These are phyloP conservation scores for Boletus smithii DNA, from an alignment of 1,284 basidiomycete species.

Conservation along the genomic window DNA sequence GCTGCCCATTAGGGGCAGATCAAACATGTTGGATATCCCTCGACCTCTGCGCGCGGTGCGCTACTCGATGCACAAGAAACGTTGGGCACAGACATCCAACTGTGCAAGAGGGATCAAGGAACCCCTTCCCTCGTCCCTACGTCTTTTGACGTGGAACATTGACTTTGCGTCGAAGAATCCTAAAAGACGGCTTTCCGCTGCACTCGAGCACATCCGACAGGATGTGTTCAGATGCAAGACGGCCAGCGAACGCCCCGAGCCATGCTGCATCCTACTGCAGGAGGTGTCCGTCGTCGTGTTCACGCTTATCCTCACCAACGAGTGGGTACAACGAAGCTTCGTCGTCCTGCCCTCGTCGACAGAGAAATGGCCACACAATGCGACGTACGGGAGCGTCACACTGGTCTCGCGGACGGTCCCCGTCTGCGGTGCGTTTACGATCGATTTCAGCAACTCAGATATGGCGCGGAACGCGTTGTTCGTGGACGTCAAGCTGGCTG, in stretches of 20 bases:
- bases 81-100: slow-evolving; percentile 36
- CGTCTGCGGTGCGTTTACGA: slow-evolving; percentile 41
- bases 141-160: slow-evolving; percentile 66
- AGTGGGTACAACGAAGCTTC: slow-evolving; percentile 62
- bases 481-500: slow-evolving; percentile 50
- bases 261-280: slow-evolving; percentile 62
- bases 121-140: slow-evolving; percentile 42
- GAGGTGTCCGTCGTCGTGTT: slow-evolving; percentile 53
- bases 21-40: slow-evolving; percentile 28
- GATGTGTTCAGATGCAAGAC: slow-evolving; percentile 45
- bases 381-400: slow-evolving; percentile 60
- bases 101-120: slow-evolving; percentile 32
- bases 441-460: slow-evolving; percentile 48
- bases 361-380: slow-evolving; percentile 48
- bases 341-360: slow-evolving; percentile 49
- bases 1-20: slow-evolving; percentile 17
- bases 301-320: slow-evolving; percentile 44
- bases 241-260: slow-evolving; percentile 42
- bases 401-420: slow-evolving; percentile 56
- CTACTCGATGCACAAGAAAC: slow-evolving; percentile 32
- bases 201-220: slow-evolving; percentile 52
- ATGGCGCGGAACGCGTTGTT: slow-evolving; percentile 55
- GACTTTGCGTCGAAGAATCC: slow-evolving; percentile 42
- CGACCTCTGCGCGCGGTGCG: slow-evolving; percentile 33
- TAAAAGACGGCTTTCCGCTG: slow-evolving; percentile 43